Evolutionary conservation across 2,329 filamentous ascomycete species (phyloP), one percentile per base, ranked within the genome.

Genomic region (Aureobasidium musti): DNA sequence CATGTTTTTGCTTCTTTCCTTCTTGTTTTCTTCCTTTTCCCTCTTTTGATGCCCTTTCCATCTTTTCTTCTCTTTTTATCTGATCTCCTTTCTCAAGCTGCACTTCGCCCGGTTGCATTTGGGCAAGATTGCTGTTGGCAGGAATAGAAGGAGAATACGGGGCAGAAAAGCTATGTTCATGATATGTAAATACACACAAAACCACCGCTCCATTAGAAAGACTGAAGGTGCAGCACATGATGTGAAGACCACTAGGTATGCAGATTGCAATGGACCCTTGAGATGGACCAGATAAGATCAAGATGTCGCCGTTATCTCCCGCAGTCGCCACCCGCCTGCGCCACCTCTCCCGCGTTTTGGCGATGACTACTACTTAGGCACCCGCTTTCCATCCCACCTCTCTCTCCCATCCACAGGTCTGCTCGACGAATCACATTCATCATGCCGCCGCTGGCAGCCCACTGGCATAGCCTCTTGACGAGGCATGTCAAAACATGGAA

Each of bases 381-480:
- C 28, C 41, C 43, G 43, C 57, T 37, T 11, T 37, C 57, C 57
- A 47, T 61, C 26, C 26, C 11, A 49, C 30, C 57, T 61, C 35
- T 35, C 57, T 35, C 28, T 33, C 14, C 13, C 28, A 10, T 17
- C n/a, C n/a, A 49, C 30, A 11, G 4, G 41, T 37, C 43, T 47
- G 41, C 21, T 30, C 6, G 37, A 63, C 45, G 45, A 41, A 64
- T 64, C 61, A 61, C n/a, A 64, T 64, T 19, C 47, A 74, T 68
- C 68, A 77, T 77, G 76, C 75, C 76, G 70, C 76, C 75, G 60
- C 70, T 77, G 69, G 70, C 74, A 56, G 73, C 73, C 69, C 71
- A 75, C 60, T 77, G 74, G 75, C 75, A 77, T 69, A 74, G 73
- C 68, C 71, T 75, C 66, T 59, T 77, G 30, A 72, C 73, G 64